phyloP scores from a whole-genome alignment of 2,329 filamentous ascomycete genomes.

The Cytospora piceae region DNA sequence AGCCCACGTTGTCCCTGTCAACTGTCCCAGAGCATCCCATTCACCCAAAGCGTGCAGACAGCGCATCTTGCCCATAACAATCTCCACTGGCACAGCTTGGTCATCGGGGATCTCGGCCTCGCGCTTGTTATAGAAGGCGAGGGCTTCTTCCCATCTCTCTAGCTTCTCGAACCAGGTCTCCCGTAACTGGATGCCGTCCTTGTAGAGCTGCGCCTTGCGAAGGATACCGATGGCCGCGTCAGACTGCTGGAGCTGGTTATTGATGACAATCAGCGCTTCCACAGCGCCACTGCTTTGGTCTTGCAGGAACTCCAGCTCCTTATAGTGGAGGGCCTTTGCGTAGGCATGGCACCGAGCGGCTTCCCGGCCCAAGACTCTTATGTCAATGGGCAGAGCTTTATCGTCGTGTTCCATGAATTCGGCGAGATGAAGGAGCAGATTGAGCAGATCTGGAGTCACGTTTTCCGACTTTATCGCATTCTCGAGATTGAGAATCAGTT shows the following conservation, averaged over 20 bases:
- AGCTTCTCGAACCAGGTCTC: constrained; percentile 99
- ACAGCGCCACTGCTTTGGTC: constrained; percentile 96
- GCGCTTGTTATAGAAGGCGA: constrained; percentile 87
- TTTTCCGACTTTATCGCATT: constrained; percentile 93
- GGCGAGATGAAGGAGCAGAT: constrained; percentile 90
- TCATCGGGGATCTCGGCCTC: constrained; percentile 69
- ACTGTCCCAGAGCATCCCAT: constrained; percentile 88
- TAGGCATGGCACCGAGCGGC: constrained; percentile 97
- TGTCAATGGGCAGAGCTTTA: constrained; percentile 96
- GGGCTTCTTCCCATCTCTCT: constrained; percentile 95
- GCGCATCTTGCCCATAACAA: constrained; percentile 99
- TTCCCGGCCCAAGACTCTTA: constrained; percentile 89
- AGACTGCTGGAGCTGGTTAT: constrained; percentile 98
- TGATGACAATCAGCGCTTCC: constrained; percentile 97
- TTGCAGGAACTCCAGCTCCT: constrained; percentile 96
- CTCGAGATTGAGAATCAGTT: constrained; percentile 94
- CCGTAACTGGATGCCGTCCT: constrained; percentile 88
- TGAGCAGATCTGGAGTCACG: constrained; percentile 92
- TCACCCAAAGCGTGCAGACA: constrained; percentile 96
- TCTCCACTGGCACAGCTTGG: constrained; percentile 74
- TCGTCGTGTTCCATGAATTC: constrained; percentile 99
- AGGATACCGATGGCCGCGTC: constrained; percentile 98
- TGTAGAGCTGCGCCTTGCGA: constrained; percentile 92
- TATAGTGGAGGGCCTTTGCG: constrained; percentile 97
- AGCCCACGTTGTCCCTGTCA: constrained; percentile 93